Evolutionary conservation across 768 basidiomycete species (phyloP).

Genomic region (Rhodotorula diobovata): DNA sequence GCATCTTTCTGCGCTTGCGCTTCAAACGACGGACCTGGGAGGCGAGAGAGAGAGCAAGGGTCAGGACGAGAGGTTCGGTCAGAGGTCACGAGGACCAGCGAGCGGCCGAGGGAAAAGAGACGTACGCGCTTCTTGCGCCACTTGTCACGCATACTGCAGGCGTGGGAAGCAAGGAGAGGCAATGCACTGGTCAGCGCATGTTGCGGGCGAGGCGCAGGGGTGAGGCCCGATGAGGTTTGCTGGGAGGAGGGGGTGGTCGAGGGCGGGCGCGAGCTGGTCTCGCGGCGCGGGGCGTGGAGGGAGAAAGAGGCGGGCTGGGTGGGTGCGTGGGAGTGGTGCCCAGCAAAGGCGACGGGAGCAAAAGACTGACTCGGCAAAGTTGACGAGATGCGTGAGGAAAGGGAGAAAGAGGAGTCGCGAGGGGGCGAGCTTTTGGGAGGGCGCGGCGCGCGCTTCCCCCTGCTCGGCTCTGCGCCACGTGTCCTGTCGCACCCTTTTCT

Average conservation of each 20-base stretch:
- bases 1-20: constrained; percentile 41
- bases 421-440: background rate
- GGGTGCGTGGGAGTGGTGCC: too few species aligned
- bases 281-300: background rate
- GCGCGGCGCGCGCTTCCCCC: too few species aligned
- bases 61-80: background rate
- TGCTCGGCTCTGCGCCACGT: too few species aligned
- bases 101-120: background rate
- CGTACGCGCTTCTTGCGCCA: constrained; percentile 41
- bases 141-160: constrained; percentile 40
- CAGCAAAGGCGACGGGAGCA: too few species aligned
- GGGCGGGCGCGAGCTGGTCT: background rate
- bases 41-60: background rate
- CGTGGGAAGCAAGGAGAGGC: background rate
- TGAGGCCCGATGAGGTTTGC: background rate
- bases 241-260: background rate
- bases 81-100: background rate
- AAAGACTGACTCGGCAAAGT: constrained; percentile 16
- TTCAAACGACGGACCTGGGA: constrained; percentile 36
- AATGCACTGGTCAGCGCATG: background rate
- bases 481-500: background rate
- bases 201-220: background rate
- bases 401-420: background rate
- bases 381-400: constrained; percentile 32
- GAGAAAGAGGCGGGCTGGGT: background rate